A percentile compares a stretch with the other conserved stretches of the same genome.
These are phyloP conservation scores for Xylogone sp. DNA, from an alignment of 2,329 filamentous ascomycete genomes.

Conservation along the genomic window DNA sequence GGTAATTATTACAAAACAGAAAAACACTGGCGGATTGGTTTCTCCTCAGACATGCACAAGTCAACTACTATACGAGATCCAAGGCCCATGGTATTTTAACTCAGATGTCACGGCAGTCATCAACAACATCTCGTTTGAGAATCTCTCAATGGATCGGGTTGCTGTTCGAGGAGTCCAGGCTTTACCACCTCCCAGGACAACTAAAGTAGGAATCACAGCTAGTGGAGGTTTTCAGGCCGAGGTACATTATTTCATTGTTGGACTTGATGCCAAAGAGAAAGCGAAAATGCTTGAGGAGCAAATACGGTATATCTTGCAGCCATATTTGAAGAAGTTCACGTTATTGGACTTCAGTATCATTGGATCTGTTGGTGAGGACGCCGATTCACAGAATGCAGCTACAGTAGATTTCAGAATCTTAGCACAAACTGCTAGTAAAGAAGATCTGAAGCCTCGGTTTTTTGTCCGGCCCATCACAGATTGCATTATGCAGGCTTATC, in stretches of 20 bases:
- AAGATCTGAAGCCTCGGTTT: slow-evolving; percentile 27
- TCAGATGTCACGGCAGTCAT: slow-evolving; percentile 52
- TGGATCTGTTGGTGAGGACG: slow-evolving; percentile 33
- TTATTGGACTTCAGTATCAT: slow-evolving; percentile 31
- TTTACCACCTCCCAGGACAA: slow-evolving; percentile 33
- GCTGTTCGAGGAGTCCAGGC: slow-evolving; percentile 40
- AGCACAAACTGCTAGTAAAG: slow-evolving; percentile 38
- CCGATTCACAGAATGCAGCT: slow-evolving; percentile 38
- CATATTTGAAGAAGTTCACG: slow-evolving; percentile 20
- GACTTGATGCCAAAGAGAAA: slow-evolving; percentile 39
- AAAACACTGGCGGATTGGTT: slow-evolving; percentile 35
- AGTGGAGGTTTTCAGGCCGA: slow-evolving; percentile 41
- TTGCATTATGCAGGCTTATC: slow-evolving; percentile 36
- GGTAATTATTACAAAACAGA: slow-evolving; percentile 40
- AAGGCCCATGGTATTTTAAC: slow-evolving; percentile 54
- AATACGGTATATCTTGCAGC: slow-evolving; percentile 7
- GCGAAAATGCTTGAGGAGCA: slow-evolving; percentile 36
- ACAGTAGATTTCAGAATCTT: slow-evolving; percentile 45
- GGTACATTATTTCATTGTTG: slow-evolving; percentile 37
- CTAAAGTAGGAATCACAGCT: slow-evolving; percentile 39
- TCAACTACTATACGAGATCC: slow-evolving; percentile 51
- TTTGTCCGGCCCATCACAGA: slow-evolving; percentile 38
- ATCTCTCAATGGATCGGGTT: slow-evolving; percentile 44
- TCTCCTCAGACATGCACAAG: slow-evolving; percentile 46
- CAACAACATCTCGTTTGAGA: slow-evolving; percentile 45